Evolutionary conservation across 2,329 filamentous ascomycete genomes (phyloP).

Genomic region (Calonectria honghensis): DNA sequence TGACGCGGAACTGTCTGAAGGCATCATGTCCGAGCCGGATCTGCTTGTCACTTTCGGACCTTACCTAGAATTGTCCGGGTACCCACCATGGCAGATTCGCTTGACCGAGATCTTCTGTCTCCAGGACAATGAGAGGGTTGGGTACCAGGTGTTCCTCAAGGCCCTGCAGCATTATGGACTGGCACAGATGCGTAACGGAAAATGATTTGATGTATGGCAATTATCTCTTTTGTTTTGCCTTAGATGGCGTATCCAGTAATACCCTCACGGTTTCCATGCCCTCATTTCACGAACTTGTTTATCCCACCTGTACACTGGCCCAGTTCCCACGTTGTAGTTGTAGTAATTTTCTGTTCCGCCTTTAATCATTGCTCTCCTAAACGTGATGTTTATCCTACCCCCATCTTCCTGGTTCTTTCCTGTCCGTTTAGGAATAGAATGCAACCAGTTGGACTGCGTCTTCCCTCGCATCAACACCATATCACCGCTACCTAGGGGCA

Average conservation of each 20-base stretch:
- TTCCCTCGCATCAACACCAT: no score
- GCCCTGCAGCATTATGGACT: conserved; percentile 89
- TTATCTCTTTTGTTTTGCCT: conserved; percentile 30
- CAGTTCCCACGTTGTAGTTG: conserved; percentile 85
- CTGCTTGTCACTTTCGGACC: conserved; percentile 91
- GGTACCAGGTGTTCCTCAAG: conserved; percentile 94
- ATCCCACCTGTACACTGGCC: conserved; percentile 82
- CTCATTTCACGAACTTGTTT: conserved; percentile 70
- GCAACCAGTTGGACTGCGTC: no score
- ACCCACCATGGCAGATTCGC: conserved; percentile 96
- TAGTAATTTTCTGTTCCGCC: conserved; percentile 89
- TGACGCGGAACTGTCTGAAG: conserved; percentile 88
- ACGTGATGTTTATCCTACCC: no score
- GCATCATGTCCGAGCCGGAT: conserved; percentile 91
- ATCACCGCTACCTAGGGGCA: no score
- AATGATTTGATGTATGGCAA: conserved; percentile 60
- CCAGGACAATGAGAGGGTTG: conserved; percentile 86
- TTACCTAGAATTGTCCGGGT: conserved; percentile 88
- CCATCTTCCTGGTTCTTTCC: no score
- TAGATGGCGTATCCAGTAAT: conserved; percentile 42
- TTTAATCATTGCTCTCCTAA: no score
- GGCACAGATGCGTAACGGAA: conserved; percentile 91
- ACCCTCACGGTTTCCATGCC: conserved; percentile 58
- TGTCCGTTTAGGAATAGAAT: no score
- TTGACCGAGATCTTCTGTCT: conserved; percentile 94